Base-by-base conservation (phyloP, 805 yeast genomes). In the Pichia kluyveri region DNA sequence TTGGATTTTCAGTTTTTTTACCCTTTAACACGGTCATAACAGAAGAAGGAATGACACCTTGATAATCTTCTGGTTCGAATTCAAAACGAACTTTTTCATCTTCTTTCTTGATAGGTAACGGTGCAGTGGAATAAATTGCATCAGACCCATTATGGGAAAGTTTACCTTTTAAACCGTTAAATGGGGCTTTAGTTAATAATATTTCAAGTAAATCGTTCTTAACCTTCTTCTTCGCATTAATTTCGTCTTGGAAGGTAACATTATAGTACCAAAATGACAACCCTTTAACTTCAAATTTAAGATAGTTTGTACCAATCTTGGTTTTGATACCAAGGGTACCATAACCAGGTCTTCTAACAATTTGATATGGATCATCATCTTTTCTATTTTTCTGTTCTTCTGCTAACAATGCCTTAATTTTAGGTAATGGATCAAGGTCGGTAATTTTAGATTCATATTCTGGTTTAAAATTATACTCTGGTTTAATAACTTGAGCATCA, bases 121-220 rank as follows among this genome's bases (percentile, higher is more conserved):
- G 54, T n/a, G 43, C 47, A 15, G 50, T 44, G 1, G 60, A 44
- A 36, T 55, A 59, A n/a, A 59, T 37, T 3, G 55, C 42, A 42
- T 49, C 53, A 2, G 61, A 53, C 23, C 55, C 54, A 46, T 59
- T 54, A 39, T 59, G 62, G 12, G 63, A 58, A 14, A 58, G 48
- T n/a, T 40, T 36, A 5, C 45, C 40, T 34, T 19, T 52, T 8
- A 51, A 17, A 23, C 54, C 52, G 17, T 32, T 14, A 32, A 56
- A 55, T 32, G 57, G 59, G 3, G 42, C 44, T 28, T 55, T 60
- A 0, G 47, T 45, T 11, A 60, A 30, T 38, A 59, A 44, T 17
- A 59, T 40, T 36, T 53, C 58, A 12, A 60, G 41, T 6, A 60
- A 40, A 31, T 57, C 55, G 15, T 54, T 42, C 26, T 52, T 55